Evolutionary conservation across 257 asterid species (phyloP).

Genomic region (Lavandula angustifolia): DNA sequence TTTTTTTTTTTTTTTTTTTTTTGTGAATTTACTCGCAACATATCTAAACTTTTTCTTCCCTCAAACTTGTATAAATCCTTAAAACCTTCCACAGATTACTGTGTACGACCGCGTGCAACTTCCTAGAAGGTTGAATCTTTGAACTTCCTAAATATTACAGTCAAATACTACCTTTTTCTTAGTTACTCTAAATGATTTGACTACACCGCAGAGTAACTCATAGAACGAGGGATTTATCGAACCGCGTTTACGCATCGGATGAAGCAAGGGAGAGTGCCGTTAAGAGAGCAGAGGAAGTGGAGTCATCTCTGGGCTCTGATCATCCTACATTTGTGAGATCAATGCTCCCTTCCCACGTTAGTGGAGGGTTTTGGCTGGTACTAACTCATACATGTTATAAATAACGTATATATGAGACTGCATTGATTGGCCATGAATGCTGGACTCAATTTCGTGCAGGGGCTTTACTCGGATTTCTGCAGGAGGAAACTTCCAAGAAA

Average conservation of each 20-base stretch:
- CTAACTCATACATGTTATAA: neutral
- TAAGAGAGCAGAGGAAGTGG: slow-evolving; percentile 64
- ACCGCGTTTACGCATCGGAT: slow-evolving; percentile 69
- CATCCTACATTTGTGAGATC: slow-evolving; percentile 61
- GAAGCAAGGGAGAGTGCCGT: slow-evolving; percentile 64
- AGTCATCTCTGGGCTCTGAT: slow-evolving; percentile 50
- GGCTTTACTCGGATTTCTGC: slow-evolving; percentile 66
- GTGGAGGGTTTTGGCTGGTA: slow-evolving; percentile 99
- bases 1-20: neutral
- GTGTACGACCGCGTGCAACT: slow-evolving; percentile 57
- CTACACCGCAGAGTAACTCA: slow-evolving; percentile 43
- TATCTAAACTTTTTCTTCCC: neutral
- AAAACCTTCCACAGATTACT: slow-evolving; percentile 49
- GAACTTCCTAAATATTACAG: neutral
- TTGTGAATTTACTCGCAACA: neutral
- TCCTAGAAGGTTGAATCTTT: slow-evolving; percentile 64
- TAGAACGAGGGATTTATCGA: slow-evolving; percentile 47
- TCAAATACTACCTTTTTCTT: neutral
- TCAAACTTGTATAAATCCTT: neutral
- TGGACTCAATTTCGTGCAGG: slow-evolving; percentile 45
- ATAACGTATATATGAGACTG: no score
- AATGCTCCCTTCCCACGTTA: slow-evolving; percentile 95
- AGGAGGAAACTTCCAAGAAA: slow-evolving; percentile 57
- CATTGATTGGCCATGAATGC: no score
- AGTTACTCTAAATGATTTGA: neutral